Conservation (phyloP, 176 grass and related monocot species). For the Elymus sibiricus region DNA sequence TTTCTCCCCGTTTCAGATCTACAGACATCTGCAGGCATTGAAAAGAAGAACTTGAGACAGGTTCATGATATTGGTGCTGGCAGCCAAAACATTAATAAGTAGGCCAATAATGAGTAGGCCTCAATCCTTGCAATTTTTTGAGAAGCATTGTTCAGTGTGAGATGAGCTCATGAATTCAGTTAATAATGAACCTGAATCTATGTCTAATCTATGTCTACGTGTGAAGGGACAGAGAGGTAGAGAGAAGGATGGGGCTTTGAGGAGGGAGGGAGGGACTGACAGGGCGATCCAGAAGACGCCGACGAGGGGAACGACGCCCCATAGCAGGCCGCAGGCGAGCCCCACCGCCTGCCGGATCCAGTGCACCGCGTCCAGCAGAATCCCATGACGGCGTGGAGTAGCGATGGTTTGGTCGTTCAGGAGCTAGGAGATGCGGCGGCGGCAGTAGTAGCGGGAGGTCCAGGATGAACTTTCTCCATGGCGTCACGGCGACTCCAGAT, state of each 20-base stretch:
- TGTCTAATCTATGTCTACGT: too few relatives aligned
- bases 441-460: too few relatives aligned
- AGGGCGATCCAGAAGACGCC: constrained; percentile 81
- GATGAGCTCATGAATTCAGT: too few relatives aligned
- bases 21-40: constrained; percentile 75
- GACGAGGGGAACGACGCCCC: constrained; percentile 76
- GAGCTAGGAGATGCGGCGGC: too few relatives aligned
- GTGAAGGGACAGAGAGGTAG: not conserved
- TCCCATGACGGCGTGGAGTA: too few relatives aligned
- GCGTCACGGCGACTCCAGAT: too few relatives aligned
- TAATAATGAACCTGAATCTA: too few relatives aligned
- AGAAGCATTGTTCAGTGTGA: not conserved
- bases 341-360: constrained; percentile 89
- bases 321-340: constrained; percentile 76
- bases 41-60: not conserved
- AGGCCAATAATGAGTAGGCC: too few relatives aligned
- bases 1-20: constrained; percentile 93
- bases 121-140: too few relatives aligned
- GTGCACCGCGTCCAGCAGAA: constrained; percentile 66
- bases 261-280: constrained; percentile 38
- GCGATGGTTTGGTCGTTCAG: too few relatives aligned
- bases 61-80: constrained; percentile 15
- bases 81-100: not conserved
- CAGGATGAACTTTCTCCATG: too few relatives aligned
- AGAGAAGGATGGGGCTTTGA: not conserved